Conservation (phyloP, 83 land plant genomes). For the Picea abies region DNA sequence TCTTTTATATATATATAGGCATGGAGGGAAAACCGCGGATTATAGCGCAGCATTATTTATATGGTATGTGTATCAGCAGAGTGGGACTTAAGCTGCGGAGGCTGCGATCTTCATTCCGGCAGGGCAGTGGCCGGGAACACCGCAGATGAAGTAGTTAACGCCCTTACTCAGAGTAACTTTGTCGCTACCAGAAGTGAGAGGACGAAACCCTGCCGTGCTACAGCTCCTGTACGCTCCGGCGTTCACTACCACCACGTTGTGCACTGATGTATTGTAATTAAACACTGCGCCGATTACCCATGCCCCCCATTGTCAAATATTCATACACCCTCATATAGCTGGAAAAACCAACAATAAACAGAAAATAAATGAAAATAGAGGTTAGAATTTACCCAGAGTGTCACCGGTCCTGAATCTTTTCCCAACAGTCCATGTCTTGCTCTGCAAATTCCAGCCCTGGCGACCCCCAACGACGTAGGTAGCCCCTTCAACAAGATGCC, state of each 20-base stretch:
- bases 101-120: slow-evolving; percentile 49
- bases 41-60: too few relatives aligned
- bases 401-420: slow-evolving; percentile 30
- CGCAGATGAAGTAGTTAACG: slow-evolving; percentile 48
- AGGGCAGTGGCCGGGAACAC: slow-evolving; percentile 38
- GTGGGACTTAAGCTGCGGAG: slow-evolving; percentile 18
- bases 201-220: slow-evolving; percentile 18
- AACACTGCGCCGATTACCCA: slow-evolving; percentile 26
- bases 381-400: slow-evolving; percentile 12
- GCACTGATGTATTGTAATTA: slow-evolving; percentile 35
- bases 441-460: slow-evolving; percentile 23
- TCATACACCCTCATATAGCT: neutral
- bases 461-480: slow-evolving; percentile 18
- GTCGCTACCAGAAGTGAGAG: slow-evolving; percentile 33
- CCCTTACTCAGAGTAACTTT: slow-evolving; percentile 34
- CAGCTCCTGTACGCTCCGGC: slow-evolving; percentile 37
- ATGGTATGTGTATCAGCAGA: too few relatives aligned
- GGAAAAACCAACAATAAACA: neutral
- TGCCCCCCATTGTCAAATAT: too few relatives aligned
- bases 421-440: slow-evolving; percentile 16
- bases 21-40: too few relatives aligned
- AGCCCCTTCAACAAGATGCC: slow-evolving; percentile 15
- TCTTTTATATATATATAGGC: too few relatives aligned
- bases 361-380: neutral
- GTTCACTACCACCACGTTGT: slow-evolving; percentile 50